phyloP scores from a whole-genome alignment of 208 protist genomes.

The Leishmania major region DNA sequence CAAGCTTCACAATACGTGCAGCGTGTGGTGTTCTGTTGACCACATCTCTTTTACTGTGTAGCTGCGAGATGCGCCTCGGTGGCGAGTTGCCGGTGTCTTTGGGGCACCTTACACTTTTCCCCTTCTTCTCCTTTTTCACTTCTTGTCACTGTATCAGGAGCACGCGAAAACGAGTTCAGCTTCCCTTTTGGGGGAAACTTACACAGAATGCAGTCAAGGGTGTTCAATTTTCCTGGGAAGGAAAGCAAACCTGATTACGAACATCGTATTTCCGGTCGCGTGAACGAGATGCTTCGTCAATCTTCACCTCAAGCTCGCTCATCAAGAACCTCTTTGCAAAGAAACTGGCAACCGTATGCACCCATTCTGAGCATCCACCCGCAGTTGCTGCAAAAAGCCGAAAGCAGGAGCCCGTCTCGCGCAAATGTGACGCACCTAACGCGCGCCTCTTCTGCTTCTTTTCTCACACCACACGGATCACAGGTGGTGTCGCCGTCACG shows the following conservation, averaged over 20 bases:
- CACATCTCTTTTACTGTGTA: background rate
- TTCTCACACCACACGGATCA: background rate
- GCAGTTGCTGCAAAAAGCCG: background rate
- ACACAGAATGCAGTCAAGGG: background rate
- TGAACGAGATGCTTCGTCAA: background rate
- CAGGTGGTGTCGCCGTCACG: conserved; percentile 4
- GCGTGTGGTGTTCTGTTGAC: background rate
- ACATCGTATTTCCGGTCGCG: background rate
- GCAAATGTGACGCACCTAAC: background rate
- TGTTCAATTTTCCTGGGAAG: background rate
- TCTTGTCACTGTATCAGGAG: background rate
- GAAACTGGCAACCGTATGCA: background rate
- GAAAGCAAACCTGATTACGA: background rate
- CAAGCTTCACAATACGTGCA: background rate
- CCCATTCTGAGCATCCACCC: background rate
- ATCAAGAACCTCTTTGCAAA: background rate
- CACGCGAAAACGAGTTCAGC: background rate
- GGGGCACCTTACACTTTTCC: background rate
- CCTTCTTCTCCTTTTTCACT: background rate
- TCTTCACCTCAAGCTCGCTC: background rate
- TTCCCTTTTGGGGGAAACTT: background rate
- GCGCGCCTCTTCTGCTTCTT: background rate
- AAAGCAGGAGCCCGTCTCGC: background rate
- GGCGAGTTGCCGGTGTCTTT: background rate
- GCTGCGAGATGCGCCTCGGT: background rate